These are phyloP conservation scores for Agrocybe pediades DNA, from an alignment of 768 basidiomycete genomes.

Conservation along the genomic window DNA sequence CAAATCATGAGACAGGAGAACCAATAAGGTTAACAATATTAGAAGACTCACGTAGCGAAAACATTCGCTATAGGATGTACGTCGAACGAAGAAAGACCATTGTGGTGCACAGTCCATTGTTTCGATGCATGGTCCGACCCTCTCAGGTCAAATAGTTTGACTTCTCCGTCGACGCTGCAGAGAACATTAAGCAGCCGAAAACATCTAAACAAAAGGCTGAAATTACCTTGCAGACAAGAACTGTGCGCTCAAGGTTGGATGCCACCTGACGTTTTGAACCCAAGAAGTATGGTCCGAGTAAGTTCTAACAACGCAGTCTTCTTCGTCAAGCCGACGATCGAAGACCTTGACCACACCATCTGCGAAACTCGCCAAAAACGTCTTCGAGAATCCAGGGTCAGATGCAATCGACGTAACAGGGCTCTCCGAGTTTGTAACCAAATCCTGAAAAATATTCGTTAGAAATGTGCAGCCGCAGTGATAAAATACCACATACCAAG, in stretches of 20 bases:
- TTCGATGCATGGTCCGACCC: constrained; percentile 56
- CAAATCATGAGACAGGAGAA: constrained; percentile 3
- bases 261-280: constrained; percentile 90
- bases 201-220: not conserved
- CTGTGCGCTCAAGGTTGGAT: constrained; percentile 66
- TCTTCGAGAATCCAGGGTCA: constrained; percentile 72
- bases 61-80: constrained; percentile 83
- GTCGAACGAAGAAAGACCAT: constrained; percentile 84
- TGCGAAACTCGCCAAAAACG: constrained; percentile 89
- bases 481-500: constrained; percentile 48
- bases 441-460: constrained; percentile 55
- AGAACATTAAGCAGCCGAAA: not conserved
- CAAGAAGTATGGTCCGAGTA: constrained; percentile 81
- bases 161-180: constrained; percentile 81
- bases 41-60: constrained; percentile 73
- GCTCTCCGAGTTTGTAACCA: constrained; percentile 88
- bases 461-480: constrained; percentile 1
- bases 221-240: constrained; percentile 83
- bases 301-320: constrained; percentile 78
- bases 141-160: constrained; percentile 91
- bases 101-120: constrained; percentile 64
- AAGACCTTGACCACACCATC: constrained; percentile 90
- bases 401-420: constrained; percentile 85
- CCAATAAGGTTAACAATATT: not conserved
- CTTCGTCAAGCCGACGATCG: constrained; percentile 85